Conservation (phyloP, 2,329 filamentous ascomycete species). For the Stachybotrys chartarum region DNA sequence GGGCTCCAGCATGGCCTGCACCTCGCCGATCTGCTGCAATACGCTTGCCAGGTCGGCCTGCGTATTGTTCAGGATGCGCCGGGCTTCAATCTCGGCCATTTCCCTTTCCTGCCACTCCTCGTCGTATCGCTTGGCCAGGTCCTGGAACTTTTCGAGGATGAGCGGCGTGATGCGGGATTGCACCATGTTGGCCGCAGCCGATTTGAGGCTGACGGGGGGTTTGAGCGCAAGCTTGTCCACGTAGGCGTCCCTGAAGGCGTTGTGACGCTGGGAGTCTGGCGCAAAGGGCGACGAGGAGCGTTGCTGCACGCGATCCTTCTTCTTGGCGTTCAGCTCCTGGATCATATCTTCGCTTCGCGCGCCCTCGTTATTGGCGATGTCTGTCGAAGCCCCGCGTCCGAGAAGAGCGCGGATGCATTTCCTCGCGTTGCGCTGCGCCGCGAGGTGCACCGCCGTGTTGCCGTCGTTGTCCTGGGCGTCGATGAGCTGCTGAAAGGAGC, state of each 20-base stretch:
- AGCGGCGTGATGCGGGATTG: slow-evolving; percentile 62
- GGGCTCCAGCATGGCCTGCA: slow-evolving; percentile 47
- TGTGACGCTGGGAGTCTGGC: slow-evolving; percentile 51
- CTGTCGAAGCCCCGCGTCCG: slow-evolving; percentile 72
- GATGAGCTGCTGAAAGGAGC: slow-evolving; percentile 70
- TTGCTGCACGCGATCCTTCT: slow-evolving; percentile 60
- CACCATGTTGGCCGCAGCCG: slow-evolving; percentile 60
- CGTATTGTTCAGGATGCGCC: slow-evolving; percentile 57
- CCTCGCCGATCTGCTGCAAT: slow-evolving; percentile 51
- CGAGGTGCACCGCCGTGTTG: slow-evolving; percentile 74
- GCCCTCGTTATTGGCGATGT: slow-evolving; percentile 75
- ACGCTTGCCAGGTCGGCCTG: slow-evolving; percentile 59
- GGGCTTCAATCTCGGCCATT: slow-evolving; percentile 59
- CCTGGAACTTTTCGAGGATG: slow-evolving; percentile 65
- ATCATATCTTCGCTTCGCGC: slow-evolving; percentile 82
- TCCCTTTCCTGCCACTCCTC: slow-evolving; percentile 70
- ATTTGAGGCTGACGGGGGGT: slow-evolving; percentile 40
- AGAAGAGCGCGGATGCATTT: slow-evolving; percentile 81
- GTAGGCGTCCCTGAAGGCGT: slow-evolving; percentile 44
- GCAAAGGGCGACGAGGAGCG: slow-evolving; percentile 70
- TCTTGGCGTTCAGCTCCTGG: slow-evolving; percentile 62
- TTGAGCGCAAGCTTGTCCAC: slow-evolving; percentile 34
- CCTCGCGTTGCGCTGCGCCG: slow-evolving; percentile 75
- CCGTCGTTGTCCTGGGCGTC: slow-evolving; percentile 80
- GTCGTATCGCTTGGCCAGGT: slow-evolving; percentile 64